These are phyloP conservation scores for Volvariella volvacea DNA, from an alignment of 1,284 basidiomycete genomes.

Conservation along the genomic window DNA sequence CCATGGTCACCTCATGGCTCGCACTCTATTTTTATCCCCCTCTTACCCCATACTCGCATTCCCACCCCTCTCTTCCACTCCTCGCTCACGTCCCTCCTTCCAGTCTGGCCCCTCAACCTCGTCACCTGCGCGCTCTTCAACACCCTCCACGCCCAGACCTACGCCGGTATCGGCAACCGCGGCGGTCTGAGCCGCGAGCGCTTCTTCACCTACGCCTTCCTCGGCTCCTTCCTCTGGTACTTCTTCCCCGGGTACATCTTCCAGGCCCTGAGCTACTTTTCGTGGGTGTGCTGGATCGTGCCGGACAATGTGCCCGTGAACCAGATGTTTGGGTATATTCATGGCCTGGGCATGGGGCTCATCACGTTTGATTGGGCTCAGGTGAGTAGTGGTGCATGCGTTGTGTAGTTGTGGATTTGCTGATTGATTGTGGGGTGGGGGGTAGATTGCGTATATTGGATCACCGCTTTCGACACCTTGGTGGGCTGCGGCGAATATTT, in stretches of 20 bases:
- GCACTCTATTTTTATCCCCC: too few relatives aligned
- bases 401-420: too few relatives aligned
- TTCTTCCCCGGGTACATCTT: conserved; percentile 70
- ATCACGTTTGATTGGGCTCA: conserved; percentile 76
- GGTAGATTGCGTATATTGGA: conserved; percentile 46
- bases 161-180: conserved; percentile 54
- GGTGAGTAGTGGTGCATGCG: conserved; percentile 25
- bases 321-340: conserved; percentile 75
- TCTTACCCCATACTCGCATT: too few relatives aligned
- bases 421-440: too few relatives aligned
- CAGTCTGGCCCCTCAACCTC: conserved; percentile 83
- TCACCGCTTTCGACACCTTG: conserved; percentile 60
- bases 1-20: too few relatives aligned
- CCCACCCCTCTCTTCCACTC: background rate
- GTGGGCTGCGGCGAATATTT: conserved; percentile 81
- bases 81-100: conserved; percentile 4
- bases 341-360: conserved; percentile 72
- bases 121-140: conserved; percentile 83
- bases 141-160: conserved; percentile 59
- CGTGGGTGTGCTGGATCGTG: conserved; percentile 51
- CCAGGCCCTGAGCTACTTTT: conserved; percentile 62
- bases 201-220: conserved; percentile 69
- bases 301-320: conserved; percentile 66
- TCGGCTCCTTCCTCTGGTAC: conserved; percentile 62
- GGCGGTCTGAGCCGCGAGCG: conserved; percentile 67